Evolutionary conservation across 768 basidiomycete species (phyloP).

Genomic region (Suillus plorans): DNA sequence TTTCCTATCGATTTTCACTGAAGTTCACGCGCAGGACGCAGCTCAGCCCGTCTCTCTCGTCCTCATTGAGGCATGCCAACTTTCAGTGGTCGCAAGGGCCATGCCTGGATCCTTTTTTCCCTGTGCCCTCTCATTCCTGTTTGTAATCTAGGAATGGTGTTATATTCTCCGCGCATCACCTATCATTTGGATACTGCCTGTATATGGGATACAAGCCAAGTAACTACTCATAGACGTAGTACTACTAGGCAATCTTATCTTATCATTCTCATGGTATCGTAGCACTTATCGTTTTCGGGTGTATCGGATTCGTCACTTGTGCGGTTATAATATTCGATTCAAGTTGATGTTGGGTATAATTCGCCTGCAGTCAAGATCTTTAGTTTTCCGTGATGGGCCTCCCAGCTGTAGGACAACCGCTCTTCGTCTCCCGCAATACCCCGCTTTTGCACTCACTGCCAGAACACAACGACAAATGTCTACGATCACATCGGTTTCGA

Average conservation of each 20-base stretch:
- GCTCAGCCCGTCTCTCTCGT: no score
- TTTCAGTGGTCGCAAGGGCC: no score
- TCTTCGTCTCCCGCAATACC: background rate
- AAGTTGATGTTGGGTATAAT: background rate
- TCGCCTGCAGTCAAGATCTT: background rate
- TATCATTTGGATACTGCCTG: no score
- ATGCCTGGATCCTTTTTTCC: no score
- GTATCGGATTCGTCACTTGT: background rate
- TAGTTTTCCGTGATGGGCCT: background rate
- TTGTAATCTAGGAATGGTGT: no score
- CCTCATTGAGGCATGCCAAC: no score
- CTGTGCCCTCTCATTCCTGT: no score
- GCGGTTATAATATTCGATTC: background rate
- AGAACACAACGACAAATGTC: conserved; percentile 1
- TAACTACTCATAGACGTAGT: background rate
- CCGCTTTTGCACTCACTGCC: background rate
- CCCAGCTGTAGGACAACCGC: background rate
- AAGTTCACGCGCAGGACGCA: no score
- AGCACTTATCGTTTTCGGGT: background rate
- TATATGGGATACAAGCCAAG: no score
- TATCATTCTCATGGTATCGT: background rate
- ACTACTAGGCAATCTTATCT: background rate
- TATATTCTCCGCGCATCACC: no score
- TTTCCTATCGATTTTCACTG: no score
- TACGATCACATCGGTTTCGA: conserved; percentile 7